Evolutionary conservation across 495 filamentous ascomycete species (phyloP).

Genomic region (Penicilliopsis zonata): DNA sequence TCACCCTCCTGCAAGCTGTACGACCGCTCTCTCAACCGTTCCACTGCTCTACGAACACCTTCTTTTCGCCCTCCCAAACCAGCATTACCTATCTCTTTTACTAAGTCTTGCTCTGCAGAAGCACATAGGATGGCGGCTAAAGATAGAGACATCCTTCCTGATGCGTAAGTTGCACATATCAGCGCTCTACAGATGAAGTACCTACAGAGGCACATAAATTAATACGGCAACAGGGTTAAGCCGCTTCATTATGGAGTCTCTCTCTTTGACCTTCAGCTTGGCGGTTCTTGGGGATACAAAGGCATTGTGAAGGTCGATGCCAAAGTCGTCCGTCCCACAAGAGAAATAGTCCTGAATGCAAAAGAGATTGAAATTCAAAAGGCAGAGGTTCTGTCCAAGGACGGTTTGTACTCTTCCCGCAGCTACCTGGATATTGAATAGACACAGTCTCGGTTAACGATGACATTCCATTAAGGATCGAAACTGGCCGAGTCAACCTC

Average conservation of each 20-base stretch:
- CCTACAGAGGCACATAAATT: too few relatives aligned
- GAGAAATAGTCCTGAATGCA: slow-evolving; percentile 63
- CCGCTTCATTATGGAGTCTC: slow-evolving; percentile 77
- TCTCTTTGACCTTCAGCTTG: slow-evolving; percentile 65
- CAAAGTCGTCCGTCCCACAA: slow-evolving; percentile 48
- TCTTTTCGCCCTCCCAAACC: slow-evolving; percentile 8
- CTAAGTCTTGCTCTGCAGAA: slow-evolving; percentile 26
- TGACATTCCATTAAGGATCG: slow-evolving; percentile 10
- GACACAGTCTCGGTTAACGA: neutral
- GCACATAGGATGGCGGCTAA: slow-evolving; percentile 31
- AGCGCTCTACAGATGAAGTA: neutral
- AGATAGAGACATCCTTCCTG: slow-evolving; percentile 41
- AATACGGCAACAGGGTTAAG: slow-evolving; percentile 45
- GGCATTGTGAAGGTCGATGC: slow-evolving; percentile 58
- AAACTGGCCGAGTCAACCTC: slow-evolving; percentile 43
- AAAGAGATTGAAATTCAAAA: slow-evolving; percentile 31
- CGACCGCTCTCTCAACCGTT: slow-evolving; percentile 10
- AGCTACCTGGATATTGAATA: neutral
- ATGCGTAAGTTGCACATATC: slow-evolving; percentile 28
- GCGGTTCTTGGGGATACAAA: slow-evolving; percentile 65
- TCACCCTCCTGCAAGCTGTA: slow-evolving; percentile 4
- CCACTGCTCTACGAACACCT: slow-evolving; percentile 14
- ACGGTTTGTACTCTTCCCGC: slow-evolving; percentile 13
- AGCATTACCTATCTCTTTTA: slow-evolving; percentile 5
- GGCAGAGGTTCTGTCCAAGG: slow-evolving; percentile 20